A percentile compares a stretch with the other conserved stretches of the same genome.
These are phyloP conservation scores for Datura wrightii DNA, from an alignment of 257 asterid genomes.

Conservation along the genomic window DNA sequence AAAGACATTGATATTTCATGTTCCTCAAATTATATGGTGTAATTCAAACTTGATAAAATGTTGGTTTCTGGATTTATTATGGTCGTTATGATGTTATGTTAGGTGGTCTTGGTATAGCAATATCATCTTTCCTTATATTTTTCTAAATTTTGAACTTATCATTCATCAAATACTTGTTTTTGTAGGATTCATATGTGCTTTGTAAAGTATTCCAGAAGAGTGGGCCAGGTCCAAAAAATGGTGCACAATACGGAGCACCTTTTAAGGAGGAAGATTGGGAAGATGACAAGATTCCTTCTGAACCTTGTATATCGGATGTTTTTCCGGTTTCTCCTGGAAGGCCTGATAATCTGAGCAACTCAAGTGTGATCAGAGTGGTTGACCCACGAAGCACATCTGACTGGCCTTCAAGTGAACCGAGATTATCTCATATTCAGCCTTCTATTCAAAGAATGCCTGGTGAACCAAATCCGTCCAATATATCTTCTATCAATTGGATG, in stretches of 20 bases:
- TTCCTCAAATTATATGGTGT: neutral
- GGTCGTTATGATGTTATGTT: neutral
- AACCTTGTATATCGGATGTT: constrained; percentile 39
- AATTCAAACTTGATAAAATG: neutral
- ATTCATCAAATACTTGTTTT: constrained; percentile 24
- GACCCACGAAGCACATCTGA: constrained; percentile 29
- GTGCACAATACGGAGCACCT: constrained; percentile 96
- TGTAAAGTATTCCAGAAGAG: constrained; percentile 81
- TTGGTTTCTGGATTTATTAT: neutral
- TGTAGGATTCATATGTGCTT: constrained; percentile 74
- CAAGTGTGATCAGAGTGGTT: constrained; percentile 24
- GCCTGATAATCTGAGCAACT: constrained; percentile 39
- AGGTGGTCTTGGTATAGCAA: neutral
- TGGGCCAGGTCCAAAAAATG: constrained; percentile 84
- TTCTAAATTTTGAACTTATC: neutral
- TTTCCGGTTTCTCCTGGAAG: constrained; percentile 13
- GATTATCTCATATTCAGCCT: constrained; percentile 25
- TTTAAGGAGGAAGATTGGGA: constrained; percentile 87
- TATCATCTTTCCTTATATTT: neutral
- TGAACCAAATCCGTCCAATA: neutral
- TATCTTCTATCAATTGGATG: constrained; percentile 13
- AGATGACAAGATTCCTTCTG: constrained; percentile 45
- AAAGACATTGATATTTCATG: neutral
- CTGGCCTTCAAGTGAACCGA: constrained; percentile 24
- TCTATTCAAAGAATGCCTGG: neutral